These are phyloP conservation scores for Rhizophora apiculata DNA, from an alignment of 345 rosid species.

Conservation along the genomic window DNA sequence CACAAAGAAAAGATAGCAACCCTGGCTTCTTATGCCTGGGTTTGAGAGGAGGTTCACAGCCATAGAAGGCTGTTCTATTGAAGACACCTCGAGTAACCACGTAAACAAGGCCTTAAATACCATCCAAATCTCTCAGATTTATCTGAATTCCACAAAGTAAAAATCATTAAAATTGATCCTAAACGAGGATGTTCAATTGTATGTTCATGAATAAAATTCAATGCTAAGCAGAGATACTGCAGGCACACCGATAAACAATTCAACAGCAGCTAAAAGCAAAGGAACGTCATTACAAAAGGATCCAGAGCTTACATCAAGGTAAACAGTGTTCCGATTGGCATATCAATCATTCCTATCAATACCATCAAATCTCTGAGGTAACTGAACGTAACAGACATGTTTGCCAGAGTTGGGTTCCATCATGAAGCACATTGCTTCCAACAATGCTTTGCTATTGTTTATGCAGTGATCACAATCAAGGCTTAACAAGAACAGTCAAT, in stretches of 20 bases:
- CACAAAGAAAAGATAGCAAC: conserved; percentile 68
- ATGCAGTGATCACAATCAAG: conserved; percentile 88
- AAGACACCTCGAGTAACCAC: conserved; percentile 98
- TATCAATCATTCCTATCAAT: conserved; percentile 82
- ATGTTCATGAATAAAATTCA: no score
- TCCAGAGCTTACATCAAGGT: conserved; percentile 64
- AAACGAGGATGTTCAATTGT: neutral
- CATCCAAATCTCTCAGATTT: conserved; percentile 94
- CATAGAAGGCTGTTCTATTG: conserved; percentile 90
- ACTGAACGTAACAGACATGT: conserved; percentile 85
- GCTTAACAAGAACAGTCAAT: conserved; percentile 85
- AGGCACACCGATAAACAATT: neutral
- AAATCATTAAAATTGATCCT: neutral
- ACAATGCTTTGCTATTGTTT: conserved; percentile 80
- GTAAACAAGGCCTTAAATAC: conserved; percentile 97
- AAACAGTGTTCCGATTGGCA: conserved; percentile 84
- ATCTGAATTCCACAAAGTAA: conserved; percentile 45
- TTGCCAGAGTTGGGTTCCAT: conserved; percentile 86
- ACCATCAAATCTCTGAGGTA: conserved; percentile 86
- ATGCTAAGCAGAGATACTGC: neutral
- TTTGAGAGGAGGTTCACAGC: conserved; percentile 90
- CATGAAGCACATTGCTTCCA: conserved; percentile 90
- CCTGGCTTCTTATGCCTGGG: conserved; percentile 80
- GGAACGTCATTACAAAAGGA: neutral
- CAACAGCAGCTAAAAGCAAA: neutral